Evolutionary conservation across 2,329 filamentous ascomycete species (phyloP), one percentile per base, ranked within the genome.

Genomic region (Botrytis sinoallii): DNA sequence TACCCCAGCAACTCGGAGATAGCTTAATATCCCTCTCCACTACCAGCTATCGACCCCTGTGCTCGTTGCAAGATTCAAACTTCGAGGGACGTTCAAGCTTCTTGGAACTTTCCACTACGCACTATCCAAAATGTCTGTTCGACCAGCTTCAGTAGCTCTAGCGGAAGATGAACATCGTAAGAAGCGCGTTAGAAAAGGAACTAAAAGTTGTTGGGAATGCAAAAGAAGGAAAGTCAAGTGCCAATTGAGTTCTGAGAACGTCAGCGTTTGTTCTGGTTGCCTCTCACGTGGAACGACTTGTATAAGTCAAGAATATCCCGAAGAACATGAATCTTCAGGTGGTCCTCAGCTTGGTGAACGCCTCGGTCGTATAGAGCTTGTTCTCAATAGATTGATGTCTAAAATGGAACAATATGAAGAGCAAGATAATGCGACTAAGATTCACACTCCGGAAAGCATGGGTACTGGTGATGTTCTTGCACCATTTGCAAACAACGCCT

Each of bases 151-250:
- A 44, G 25, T 25, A 32, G 61, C 46, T 25, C 29, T 55, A 7
- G 60, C 35, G 25, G 77, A 77, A 59, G 78, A 74, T 18, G 80
- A 79, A 35, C 77, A 76, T 32, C 78, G 77, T 32, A 76, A 77
- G 64, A 80, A 81, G 65, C 76, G 79, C 66, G 74, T 81, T 10
- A 73, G 80, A 18, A 89, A 88, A 71, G 88, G 88, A n/a, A 89
- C 88, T 0, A 83, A 81, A 42, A 88, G 86, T 73, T 89, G 88
- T 78, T 89, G 87, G 87, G 87, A 88, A 76, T 89, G 88, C 83
- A 81, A 81, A 75, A 83, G 85, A 69, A 84, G 87, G 38, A 89
- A 89, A 80, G 83, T 85, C 8, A 82, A 83, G 3, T 89, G 88
- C 77, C 84, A 82, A 25, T 85, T 86, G 74, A 79, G 81, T 18